Conservation (phyloP, 2,329 filamentous ascomycete genomes). For the Cytospora mali region DNA sequence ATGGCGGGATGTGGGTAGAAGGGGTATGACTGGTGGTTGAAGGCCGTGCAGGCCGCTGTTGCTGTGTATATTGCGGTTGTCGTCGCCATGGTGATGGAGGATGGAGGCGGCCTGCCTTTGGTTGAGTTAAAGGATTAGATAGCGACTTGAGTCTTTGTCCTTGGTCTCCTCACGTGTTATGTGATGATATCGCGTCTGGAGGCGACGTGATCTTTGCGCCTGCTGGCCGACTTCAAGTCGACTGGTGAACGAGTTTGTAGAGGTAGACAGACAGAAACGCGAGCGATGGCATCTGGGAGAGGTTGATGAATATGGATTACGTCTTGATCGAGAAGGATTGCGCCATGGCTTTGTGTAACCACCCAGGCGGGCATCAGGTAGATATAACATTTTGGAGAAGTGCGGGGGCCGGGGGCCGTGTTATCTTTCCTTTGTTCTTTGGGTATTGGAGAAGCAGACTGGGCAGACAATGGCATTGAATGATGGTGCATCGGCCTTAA, state of each 20-base stretch:
- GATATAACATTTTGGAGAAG: background rate
- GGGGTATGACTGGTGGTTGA: constrained; percentile 10
- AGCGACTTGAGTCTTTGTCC: background rate
- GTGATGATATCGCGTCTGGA: background rate
- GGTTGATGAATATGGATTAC: background rate
- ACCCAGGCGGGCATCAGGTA: background rate
- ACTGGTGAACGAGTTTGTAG: background rate
- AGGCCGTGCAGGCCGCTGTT: constrained; percentile 11
- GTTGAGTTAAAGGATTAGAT: background rate
- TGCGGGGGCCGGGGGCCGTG: background rate
- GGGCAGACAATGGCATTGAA: too few species aligned
- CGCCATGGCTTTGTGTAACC: background rate
- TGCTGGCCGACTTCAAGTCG: background rate
- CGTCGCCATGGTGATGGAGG: constrained; percentile 6
- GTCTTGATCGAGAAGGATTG: background rate
- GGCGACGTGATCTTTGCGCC: background rate
- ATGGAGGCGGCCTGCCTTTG: background rate
- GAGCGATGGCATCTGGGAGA: background rate
- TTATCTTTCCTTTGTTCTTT: background rate
- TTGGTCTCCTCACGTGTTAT: too few species aligned
- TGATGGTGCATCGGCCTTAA: background rate
- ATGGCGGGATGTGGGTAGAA: constrained; percentile 7
- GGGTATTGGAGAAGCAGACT: background rate
- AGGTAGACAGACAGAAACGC: background rate
- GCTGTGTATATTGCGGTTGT: constrained; percentile 21